phyloP scores from a whole-genome alignment of 495 filamentous ascomycete species.

The Daldinia grandis region DNA sequence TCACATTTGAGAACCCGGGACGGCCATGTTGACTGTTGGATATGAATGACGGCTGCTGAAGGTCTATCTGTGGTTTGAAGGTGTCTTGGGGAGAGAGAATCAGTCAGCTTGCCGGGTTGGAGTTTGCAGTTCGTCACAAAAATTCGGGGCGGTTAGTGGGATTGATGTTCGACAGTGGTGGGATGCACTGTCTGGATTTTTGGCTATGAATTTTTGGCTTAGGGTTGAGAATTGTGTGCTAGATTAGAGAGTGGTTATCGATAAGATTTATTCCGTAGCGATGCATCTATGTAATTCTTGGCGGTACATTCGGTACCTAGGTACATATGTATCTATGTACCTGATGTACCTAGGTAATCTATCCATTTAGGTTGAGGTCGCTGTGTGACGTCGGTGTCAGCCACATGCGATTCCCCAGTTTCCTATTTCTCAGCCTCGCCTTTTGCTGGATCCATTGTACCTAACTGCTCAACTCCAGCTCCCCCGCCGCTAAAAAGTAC shows the following conservation, averaged over 20 bases:
- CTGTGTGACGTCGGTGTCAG: constrained; percentile 21
- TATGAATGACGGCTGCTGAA: constrained; percentile 41
- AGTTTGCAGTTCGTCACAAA: constrained; percentile 32
- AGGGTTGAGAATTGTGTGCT: constrained; percentile 47
- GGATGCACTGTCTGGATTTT: constrained; percentile 38
- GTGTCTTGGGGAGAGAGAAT: constrained; percentile 19
- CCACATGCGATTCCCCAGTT: constrained; percentile 24
- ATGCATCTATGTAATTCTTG: constrained; percentile 1
- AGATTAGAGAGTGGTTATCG: constrained; percentile 13
- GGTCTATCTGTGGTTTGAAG: constrained; percentile 25
- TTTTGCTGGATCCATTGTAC: constrained; percentile 16
- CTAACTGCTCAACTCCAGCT: constrained; percentile 6
- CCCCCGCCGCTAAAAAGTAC: constrained; percentile 28
- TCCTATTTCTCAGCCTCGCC: constrained; percentile 34
- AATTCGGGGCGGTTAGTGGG: constrained; percentile 28
- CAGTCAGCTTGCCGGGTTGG: constrained; percentile 29
- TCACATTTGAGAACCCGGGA: constrained; percentile 64
- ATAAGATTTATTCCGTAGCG: background rate
- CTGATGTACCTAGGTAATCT: too few species aligned
- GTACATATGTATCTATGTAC: too few species aligned
- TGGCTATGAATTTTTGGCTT: constrained; percentile 39
- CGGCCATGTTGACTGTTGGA: constrained; percentile 59
- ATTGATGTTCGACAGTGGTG: constrained; percentile 32
- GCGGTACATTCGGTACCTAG: too few species aligned
- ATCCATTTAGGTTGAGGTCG: too few species aligned